These are phyloP conservation scores for Chlamydomonas asymmetrica DNA, from an alignment of 139 green algal genomes.

Conservation along the genomic window DNA sequence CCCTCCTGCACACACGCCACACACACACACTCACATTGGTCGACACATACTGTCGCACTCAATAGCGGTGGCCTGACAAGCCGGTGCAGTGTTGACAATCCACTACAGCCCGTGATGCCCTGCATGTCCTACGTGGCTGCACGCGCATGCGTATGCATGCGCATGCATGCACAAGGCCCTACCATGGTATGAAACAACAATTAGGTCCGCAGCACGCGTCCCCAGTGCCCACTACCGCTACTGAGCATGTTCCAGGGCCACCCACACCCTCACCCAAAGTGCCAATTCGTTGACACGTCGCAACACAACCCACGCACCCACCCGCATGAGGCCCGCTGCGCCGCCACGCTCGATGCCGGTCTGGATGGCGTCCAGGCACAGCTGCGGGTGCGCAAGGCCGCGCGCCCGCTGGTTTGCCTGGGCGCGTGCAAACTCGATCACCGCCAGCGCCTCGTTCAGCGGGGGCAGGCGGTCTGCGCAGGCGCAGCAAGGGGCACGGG, in stretches of 20 bases:
- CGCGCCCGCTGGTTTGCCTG: constrained; percentile 61
- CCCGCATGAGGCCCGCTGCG: constrained; percentile 71
- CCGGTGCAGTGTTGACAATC: neutral
- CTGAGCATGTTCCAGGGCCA: neutral
- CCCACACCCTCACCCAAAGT: neutral
- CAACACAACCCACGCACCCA: constrained; percentile 46
- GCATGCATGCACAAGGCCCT: too few species aligned
- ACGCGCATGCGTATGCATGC: too few species aligned
- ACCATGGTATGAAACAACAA: too few species aligned
- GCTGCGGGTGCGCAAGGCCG: constrained; percentile 83
- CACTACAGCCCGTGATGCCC: too few species aligned
- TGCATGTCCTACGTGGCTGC: neutral
- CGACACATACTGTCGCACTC: too few species aligned
- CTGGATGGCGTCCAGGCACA: constrained; percentile 87
- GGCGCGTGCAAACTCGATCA: constrained; percentile 81
- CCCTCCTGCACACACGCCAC: constrained; percentile 59
- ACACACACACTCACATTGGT: too few species aligned
- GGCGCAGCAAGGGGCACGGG: neutral
- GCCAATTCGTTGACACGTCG: neutral
- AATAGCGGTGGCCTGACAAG: too few species aligned
- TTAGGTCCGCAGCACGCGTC: too few species aligned
- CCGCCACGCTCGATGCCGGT: constrained; percentile 82
- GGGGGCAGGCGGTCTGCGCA: constrained; percentile 76
- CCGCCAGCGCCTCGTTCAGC: constrained; percentile 71
- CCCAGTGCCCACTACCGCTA: too few species aligned